Conservation (phyloP, 768 basidiomycete genomes). For the Mycena leptocephala region DNA sequence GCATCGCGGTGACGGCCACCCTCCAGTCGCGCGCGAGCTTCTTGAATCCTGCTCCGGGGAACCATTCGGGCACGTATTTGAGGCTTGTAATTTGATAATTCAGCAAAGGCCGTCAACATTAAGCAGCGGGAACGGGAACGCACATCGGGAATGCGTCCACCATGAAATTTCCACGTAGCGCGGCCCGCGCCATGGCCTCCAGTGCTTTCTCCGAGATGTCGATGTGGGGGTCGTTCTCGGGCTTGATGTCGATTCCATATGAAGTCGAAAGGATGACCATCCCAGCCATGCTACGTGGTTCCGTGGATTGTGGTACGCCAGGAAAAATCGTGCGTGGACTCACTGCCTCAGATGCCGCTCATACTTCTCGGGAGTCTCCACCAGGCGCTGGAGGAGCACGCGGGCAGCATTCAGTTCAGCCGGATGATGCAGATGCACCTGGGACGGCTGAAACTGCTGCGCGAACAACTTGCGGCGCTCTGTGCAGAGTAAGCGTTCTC, state of each 20-base stretch:
- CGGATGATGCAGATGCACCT: not conserved
- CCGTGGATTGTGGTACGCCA: too few species aligned
- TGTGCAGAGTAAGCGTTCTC: not conserved
- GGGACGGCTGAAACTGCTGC: not conserved
- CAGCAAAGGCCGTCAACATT: not conserved
- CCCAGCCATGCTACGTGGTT: conserved; percentile 28
- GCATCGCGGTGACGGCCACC: conserved; percentile 35
- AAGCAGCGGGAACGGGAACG: not conserved
- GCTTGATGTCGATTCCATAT: conserved; percentile 30
- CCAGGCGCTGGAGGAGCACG: too few species aligned
- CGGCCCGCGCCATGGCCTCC: conserved; percentile 16
- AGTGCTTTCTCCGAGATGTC: conserved; percentile 24
- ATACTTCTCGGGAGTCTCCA: conserved; percentile 10
- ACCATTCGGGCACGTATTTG: conserved; percentile 53
- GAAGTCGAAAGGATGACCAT: conserved; percentile 23
- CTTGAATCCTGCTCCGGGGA: conserved; percentile 60
- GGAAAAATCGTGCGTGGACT: not conserved
- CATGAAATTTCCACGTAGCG: conserved; percentile 7
- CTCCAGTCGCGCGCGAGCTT: conserved; percentile 49
- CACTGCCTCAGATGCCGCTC: conserved; percentile 30
- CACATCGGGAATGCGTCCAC: conserved; percentile 29
- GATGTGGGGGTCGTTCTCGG: conserved; percentile 29
- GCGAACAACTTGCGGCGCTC: not conserved
- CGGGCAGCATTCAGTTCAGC: not conserved
- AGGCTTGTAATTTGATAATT: not conserved